phyloP scores from a whole-genome alignment of 106 monocot species.

The Apostasia shenzhenica region DNA sequence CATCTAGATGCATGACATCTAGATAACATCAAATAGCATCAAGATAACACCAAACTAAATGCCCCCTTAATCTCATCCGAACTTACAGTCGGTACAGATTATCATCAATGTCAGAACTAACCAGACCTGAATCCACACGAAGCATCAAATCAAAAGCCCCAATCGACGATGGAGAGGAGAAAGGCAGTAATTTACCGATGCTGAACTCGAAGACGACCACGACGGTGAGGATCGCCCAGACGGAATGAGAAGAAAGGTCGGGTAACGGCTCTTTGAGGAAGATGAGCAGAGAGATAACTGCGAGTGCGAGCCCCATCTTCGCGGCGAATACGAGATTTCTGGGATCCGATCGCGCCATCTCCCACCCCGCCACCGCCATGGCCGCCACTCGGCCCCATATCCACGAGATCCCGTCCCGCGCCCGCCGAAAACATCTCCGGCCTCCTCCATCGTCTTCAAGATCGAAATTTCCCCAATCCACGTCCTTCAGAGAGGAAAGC shows the following conservation, averaged over 20 bases:
- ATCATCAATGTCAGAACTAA: not conserved
- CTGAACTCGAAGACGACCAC: constrained; percentile 98
- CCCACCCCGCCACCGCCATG: constrained; percentile 23
- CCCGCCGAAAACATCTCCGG: constrained; percentile 17
- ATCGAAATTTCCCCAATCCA: constrained; percentile 6
- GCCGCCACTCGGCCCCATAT: constrained; percentile 7
- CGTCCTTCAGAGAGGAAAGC: constrained; percentile 7
- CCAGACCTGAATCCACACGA: not conserved
- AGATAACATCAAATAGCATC: too few species aligned
- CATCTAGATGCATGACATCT: too few species aligned
- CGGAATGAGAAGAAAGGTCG: constrained; percentile 41
- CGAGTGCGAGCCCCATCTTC: constrained; percentile 80
- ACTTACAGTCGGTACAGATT: not conserved
- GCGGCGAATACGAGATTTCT: constrained; percentile 71
- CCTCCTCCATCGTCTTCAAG: constrained; percentile 4
- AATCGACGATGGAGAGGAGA: not conserved
- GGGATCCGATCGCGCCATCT: constrained; percentile 57
- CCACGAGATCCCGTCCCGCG: constrained; percentile 2
- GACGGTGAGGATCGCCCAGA: constrained; percentile 95
- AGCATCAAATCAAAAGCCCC: not conserved
- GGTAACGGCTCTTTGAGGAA: constrained; percentile 53
- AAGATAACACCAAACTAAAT: too few species aligned
- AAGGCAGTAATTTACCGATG: constrained; percentile 39
- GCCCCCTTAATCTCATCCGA: not conserved
- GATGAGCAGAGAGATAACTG: constrained; percentile 59